Conservation (phyloP, 305 asterid genomes). For the Withania somnifera region DNA sequence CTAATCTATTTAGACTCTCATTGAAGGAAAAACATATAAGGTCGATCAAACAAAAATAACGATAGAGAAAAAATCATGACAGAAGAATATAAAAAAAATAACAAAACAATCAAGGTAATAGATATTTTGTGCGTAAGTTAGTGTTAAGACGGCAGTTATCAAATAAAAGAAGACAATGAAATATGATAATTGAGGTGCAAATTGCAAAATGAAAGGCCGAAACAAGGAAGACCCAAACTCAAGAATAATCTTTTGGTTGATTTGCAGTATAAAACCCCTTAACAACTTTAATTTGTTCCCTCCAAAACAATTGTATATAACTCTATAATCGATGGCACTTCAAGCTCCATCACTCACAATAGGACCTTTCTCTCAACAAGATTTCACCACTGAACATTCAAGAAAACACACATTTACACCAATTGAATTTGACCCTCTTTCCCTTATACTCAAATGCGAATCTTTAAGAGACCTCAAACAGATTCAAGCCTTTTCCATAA, state of each 20-base stretch:
- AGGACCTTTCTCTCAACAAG: not conserved
- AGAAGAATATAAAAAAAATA: no score
- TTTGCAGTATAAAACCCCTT: not conserved
- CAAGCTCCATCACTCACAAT: slow-evolving; percentile 1
- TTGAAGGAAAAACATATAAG: no score
- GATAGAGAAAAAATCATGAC: no score
- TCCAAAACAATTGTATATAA: not conserved
- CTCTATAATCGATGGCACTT: slow-evolving; percentile 4
- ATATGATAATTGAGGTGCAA: not conserved
- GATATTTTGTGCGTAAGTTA: no score
- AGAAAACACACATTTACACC: not conserved
- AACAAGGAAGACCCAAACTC: not conserved
- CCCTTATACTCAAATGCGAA: slow-evolving; percentile 17
- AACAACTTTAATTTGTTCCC: not conserved
- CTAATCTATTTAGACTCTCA: no score
- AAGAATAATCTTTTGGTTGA: not conserved
- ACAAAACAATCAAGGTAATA: no score
- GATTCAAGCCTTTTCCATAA: slow-evolving; percentile 23
- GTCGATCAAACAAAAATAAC: no score
- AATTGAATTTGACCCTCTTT: slow-evolving; percentile 5
- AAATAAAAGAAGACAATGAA: no score
- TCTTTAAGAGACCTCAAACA: slow-evolving; percentile 20
- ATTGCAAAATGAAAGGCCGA: not conserved
- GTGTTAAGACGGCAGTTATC: no score
- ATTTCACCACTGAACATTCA: not conserved